These are phyloP conservation scores for Stagonosporopsis vannaccii DNA, from an alignment of 2,329 filamentous ascomycete species.

Conservation along the genomic window DNA sequence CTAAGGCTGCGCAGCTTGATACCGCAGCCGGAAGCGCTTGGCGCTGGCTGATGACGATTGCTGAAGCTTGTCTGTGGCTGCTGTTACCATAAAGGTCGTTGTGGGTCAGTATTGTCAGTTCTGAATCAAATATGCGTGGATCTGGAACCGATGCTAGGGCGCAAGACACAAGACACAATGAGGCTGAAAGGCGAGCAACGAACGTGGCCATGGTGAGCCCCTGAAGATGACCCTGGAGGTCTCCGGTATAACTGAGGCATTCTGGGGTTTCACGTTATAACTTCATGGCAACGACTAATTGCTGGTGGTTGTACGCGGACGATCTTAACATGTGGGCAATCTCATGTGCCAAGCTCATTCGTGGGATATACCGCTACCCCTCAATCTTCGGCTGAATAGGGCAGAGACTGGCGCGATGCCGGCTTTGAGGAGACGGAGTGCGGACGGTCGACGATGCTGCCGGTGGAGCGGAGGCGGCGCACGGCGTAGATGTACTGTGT, in stretches of 20 bases:
- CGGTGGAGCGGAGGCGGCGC: constrained; percentile 3
- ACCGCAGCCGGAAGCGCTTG: constrained; percentile 17
- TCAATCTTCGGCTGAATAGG: constrained; percentile 1
- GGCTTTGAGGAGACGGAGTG: constrained; percentile 2
- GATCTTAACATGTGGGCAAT: constrained; percentile 1
- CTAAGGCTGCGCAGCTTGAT: constrained; percentile 30
- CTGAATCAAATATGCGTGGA: constrained; percentile 35
- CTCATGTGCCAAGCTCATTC: constrained; percentile 13
- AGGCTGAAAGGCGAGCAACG: constrained; percentile 15
- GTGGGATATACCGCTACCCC: constrained; percentile 6
- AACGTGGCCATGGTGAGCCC: constrained; percentile 21
- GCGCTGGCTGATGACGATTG: constrained; percentile 26
- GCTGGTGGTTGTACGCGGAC: background rate
- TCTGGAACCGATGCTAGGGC: constrained; percentile 24
- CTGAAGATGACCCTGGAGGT: constrained; percentile 2
- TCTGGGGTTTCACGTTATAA: background rate
- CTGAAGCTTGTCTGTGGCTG: constrained; percentile 29
- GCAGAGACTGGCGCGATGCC: background rate
- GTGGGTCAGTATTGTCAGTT: constrained; percentile 41
- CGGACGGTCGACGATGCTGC: constrained; percentile 4
- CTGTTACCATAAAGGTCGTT: constrained; percentile 37
- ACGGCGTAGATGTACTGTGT: background rate
- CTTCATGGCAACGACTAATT: background rate
- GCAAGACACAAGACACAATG: constrained; percentile 16
- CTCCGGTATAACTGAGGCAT: background rate